Percentiles rank a stretch among this genome's conserved stretches.
phyloP scores from a whole-genome alignment of 2,329 filamentous ascomycete species.

The Celoporthe dispersa region DNA sequence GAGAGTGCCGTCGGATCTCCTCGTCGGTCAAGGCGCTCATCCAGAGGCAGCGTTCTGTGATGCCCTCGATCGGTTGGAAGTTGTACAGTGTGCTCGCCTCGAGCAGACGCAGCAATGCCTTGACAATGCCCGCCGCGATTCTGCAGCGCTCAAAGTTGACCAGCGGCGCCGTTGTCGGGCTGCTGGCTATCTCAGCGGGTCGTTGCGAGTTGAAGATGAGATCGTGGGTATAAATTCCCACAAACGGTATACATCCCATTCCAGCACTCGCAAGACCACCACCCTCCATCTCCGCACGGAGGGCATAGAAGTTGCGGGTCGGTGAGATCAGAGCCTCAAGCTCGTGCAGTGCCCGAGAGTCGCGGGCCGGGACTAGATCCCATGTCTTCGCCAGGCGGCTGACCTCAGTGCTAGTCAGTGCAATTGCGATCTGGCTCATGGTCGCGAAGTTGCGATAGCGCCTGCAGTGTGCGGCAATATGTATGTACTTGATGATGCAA shows the following conservation, averaged over 20 bases:
- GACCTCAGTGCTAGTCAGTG: conserved; percentile 74
- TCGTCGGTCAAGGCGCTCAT: conserved; percentile 76
- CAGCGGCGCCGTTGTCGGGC: conserved; percentile 67
- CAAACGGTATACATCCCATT: conserved; percentile 80
- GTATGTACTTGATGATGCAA: conserved; percentile 80
- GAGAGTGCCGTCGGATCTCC: conserved; percentile 66
- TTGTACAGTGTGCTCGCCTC: conserved; percentile 77
- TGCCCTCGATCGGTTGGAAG: conserved; percentile 75
- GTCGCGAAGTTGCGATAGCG: conserved; percentile 82
- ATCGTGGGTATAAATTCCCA: conserved; percentile 83
- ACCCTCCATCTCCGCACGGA: conserved; percentile 80
- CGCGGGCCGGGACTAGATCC: conserved; percentile 68
- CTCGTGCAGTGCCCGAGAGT: conserved; percentile 68
- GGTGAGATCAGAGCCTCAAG: conserved; percentile 77
- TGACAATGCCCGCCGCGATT: conserved; percentile 75
- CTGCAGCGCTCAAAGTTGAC: conserved; percentile 86
- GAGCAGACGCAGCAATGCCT: conserved; percentile 77
- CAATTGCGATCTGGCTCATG: conserved; percentile 79
- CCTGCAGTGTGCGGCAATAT: conserved; percentile 77
- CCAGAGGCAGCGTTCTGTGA: conserved; percentile 84
- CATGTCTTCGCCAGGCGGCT: conserved; percentile 71
- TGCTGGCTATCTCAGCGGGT: conserved; percentile 73
- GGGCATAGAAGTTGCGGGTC: conserved; percentile 75
- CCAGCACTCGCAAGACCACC: conserved; percentile 57
- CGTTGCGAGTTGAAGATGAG: conserved; percentile 81